These are phyloP conservation scores for Cercospora zeina DNA, from an alignment of 2,329 filamentous ascomycete species.

Conservation along the genomic window DNA sequence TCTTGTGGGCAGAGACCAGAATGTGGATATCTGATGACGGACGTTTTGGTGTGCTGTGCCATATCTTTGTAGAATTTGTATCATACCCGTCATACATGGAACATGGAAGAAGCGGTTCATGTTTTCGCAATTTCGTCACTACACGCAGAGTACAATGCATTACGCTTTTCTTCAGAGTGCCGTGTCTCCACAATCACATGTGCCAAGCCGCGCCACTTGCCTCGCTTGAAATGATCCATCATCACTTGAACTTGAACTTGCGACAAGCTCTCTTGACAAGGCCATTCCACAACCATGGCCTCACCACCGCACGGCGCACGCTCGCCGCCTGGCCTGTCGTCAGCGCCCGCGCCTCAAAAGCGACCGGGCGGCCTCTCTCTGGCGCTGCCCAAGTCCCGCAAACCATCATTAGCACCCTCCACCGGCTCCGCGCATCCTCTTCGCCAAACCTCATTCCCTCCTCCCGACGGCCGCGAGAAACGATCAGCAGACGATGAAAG, in stretches of 20 bases:
- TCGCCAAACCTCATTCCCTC: constrained; percentile 78
- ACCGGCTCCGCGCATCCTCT: constrained; percentile 64
- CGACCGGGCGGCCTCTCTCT: constrained; percentile 60
- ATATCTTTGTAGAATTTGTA: constrained; percentile 6
- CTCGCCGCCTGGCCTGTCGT: constrained; percentile 30
- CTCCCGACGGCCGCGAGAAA: constrained; percentile 53
- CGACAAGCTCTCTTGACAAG: constrained; percentile 11
- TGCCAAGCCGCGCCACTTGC: constrained; percentile 7
- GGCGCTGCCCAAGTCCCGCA: constrained; percentile 63
- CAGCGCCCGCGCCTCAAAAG: constrained; percentile 52
- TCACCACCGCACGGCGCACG: constrained; percentile 30
- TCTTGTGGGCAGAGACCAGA: constrained; percentile 6
- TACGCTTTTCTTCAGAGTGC: not conserved
- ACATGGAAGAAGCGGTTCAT: not conserved
- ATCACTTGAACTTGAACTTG: not conserved
- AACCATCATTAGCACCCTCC: constrained; percentile 63
- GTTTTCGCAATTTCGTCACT: not conserved
- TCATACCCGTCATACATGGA: not conserved
- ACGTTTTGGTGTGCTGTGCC: not conserved
- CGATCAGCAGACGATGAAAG: constrained; percentile 27
- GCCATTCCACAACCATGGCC: constrained; percentile 26
- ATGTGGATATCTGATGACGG: constrained; percentile 7
- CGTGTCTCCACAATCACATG: constrained; percentile 5
- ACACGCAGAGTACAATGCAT: not conserved
- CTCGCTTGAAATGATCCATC: not conserved